Base-by-base conservation (phyloP, 1,284 basidiomycete species). In the Acaromyces ingoldii region DNA sequence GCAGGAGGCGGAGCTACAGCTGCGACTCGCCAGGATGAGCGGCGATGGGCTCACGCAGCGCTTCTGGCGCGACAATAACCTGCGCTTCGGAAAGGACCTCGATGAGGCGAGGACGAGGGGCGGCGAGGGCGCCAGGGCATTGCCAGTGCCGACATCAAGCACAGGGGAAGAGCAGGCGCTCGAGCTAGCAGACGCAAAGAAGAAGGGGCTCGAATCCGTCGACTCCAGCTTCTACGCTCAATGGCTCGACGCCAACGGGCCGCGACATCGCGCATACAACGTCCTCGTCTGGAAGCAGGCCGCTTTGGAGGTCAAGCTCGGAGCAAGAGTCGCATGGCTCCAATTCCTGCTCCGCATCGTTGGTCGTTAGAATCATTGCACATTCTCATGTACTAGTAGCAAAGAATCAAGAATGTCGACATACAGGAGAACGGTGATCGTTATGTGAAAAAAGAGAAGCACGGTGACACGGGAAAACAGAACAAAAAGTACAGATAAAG, bases 11-110 rank as follows among this genome's bases (percentile, higher is more conserved):
- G 64, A 69, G 26, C 57, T 74, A 6, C 45, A 55, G 25, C 65
- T 67, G 28, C 60, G 64, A 25, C 53, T 72, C 11, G 57, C 60
- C 30, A 61, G 62, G 50, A 53, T 60, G 3, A 47, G 63, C n/a
- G 62, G 63, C 2, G 65, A 71, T 42, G 62, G 59, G 41, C 67
- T 69, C 53, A 70, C 72, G 51, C 70, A 74, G 53, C 67, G 71
- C 33, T 74, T 74, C 38, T 74, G 71, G 71, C 50, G 62, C 22
- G 71, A 74, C 46, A 74, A 74, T 53, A 74, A 74, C 36, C 54
- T 53, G 10, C 59, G 71, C 2, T 74, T 74, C 55, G 59, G 58
- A 24, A 57, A 60, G n/a, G 70, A 65, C 0, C 47, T 64, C 0
- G 38, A 43, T 6, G 63, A 63, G 25, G 70, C 64, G 36, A 4